Percentiles rank a stretch among this genome's conserved stretches.
phyloP scores from a whole-genome alignment of 352 stramenopile genomes.

The Plasmopara muralis region DNA sequence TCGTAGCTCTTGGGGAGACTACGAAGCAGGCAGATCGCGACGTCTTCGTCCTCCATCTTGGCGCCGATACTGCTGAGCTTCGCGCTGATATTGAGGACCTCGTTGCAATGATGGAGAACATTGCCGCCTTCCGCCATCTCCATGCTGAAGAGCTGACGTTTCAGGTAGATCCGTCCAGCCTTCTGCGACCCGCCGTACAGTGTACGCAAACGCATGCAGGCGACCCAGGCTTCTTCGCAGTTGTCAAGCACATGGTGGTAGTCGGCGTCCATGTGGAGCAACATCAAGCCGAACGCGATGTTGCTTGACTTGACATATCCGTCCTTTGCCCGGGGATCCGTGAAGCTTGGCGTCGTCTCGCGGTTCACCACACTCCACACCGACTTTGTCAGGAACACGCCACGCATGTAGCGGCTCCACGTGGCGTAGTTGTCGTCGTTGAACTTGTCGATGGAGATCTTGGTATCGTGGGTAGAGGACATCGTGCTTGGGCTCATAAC shows the following conservation, averaged over 20 bases:
- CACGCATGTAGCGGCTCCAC: not conserved
- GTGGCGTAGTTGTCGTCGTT: not conserved
- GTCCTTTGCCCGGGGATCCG: too few species aligned
- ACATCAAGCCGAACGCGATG: not conserved
- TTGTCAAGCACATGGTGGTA: too few species aligned
- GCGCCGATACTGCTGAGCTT: not conserved
- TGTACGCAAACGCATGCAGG: not conserved
- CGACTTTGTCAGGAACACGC: not conserved
- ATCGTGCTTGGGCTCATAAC: not conserved
- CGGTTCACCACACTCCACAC: not conserved
- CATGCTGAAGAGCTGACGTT: not conserved
- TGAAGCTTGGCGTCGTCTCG: too few species aligned
- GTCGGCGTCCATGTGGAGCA: too few species aligned
- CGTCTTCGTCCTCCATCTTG: not conserved
- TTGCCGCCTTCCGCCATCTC: not conserved
- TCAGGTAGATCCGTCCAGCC: not conserved
- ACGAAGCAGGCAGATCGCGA: not conserved
- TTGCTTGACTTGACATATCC: too few species aligned
- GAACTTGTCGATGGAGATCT: not conserved
- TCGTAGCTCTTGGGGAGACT: slow-evolving; percentile 3
- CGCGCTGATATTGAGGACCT: slow-evolving; percentile 6
- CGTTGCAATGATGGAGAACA: not conserved
- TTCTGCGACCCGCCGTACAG: not conserved
- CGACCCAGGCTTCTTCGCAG: not conserved
- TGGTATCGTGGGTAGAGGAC: not conserved